Base-by-base conservation (phyloP, 441 rosid genomes). In the Kokia cookei region DNA sequence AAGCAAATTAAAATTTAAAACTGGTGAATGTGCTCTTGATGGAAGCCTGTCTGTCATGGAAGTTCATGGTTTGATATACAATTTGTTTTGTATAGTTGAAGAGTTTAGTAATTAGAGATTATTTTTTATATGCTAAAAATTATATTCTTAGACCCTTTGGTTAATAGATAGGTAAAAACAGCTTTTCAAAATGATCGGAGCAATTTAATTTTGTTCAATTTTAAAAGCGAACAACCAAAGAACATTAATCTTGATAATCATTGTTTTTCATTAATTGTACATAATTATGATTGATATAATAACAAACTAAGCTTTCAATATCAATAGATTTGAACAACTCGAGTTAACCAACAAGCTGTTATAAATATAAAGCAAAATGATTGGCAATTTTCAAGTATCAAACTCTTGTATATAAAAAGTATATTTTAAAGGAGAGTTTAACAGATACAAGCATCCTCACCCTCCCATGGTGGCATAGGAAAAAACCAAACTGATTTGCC, bases 31-130 rank as follows among this genome's bases (percentile, higher is more conserved):
- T 78, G 77, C 58, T 54, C 9, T 65, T 57, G 58, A 37, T 57
- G 71, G 72, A 73, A 75, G 69, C 59, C 73, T 60, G 60, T 72
- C 45, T 53, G 73, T 54, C 67, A 26, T 63, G 73, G 47, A 76
- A 74, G 79, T 75, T 40, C 24, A 29, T 67, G 26, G 63, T 15
- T 40, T 73, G 54, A 32, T 80, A 79, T 75, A 77, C 71, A 60
- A 75, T 35, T 62, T 17, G 74, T 65, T 43, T 54, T 82, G 87
- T 81, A 79, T 79, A 85, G 87, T 75, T 27, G 61, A 77, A 73
- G 68, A 71, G 58, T 61, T 32, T 67, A 65, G 72, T 69, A 37
- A 63, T 65, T 73, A 70, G 76, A 76, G 62, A 71, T 68, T 3
- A 17, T 45, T 15, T 45, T 51, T 73, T 2, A 72, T 5, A 45